Base-by-base conservation (phyloP, 495 filamentous ascomycete species). In the Aspergillus avenaceus region DNA sequence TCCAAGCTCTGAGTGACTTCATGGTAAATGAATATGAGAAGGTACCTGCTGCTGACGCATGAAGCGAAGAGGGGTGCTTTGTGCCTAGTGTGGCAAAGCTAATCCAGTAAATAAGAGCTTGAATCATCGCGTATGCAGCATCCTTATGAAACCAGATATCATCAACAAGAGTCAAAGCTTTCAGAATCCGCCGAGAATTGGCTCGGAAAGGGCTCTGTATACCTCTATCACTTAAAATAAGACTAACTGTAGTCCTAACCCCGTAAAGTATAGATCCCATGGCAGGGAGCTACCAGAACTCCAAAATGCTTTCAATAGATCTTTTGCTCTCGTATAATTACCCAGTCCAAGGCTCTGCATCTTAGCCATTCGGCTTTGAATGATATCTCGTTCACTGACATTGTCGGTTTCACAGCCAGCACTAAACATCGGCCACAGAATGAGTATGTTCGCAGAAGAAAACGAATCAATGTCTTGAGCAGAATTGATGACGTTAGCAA, bases 1-100 rank as follows among this genome's bases (percentile, higher is more conserved):
- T 91, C 56, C 66, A 80, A 54, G 72, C 64, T 48, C 53, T 87
- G 41, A 72, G 71, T 18, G 52, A 51, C n/a, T 91, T 87, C 68
- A 57, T 91, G 59, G 65, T 64, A 45, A 71, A 70, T 37, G 67
- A 72, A 14, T 73, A 71, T 50, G 69, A 75, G 46, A 64, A 67
- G 37, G 76, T 19, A 52, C 64, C 47, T 22, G 24, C 41, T 41
- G 25, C 25, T 19, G 8, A 4, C 23, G 3, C 13, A 13, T 41
- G 19, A 41, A 5, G 18, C 1, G 21, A 26, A 7, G 12, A 26
- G 4, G n/a, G 14, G 4, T 27, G 4, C 8, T 12, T 18, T 27
- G 8, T 16, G 21, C 37, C 14, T 19, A 43, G n/a, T n/a, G n/a
- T n/a, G n/a, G n/a, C n/a, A n/a, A n/a, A n/a, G n/a, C n/a, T n/a